A percentile compares a stretch with the other conserved stretches of the same genome.
Evolutionary conservation across 2,329 filamentous ascomycete genomes (phyloP).

Genomic region (Beauveria pseudobassiana): DNA sequence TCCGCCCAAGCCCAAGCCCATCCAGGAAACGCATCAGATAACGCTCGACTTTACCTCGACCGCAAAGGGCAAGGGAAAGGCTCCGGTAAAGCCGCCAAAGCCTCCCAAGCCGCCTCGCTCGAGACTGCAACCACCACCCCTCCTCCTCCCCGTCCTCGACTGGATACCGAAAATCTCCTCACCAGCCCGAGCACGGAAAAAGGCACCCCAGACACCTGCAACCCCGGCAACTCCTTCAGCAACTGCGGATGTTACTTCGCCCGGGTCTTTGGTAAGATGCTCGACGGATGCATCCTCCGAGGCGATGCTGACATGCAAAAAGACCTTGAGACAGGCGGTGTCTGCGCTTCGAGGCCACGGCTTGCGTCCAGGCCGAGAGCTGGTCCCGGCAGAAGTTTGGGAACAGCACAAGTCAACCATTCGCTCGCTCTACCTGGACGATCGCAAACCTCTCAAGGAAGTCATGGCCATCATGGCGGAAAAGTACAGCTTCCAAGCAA

Average conservation of each 20-base stretch:
- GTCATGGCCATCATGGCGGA: constrained; percentile 45
- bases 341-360: constrained; percentile 4
- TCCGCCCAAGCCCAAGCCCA: constrained; percentile 32
- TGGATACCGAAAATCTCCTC: not conserved
- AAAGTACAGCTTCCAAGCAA: constrained; percentile 40
- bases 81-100: constrained; percentile 25
- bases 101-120: constrained; percentile 6
- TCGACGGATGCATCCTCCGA: not conserved
- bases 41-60: constrained; percentile 28
- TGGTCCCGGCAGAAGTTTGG: constrained; percentile 39
- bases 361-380: constrained; percentile 31
- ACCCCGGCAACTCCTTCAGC: constrained; percentile 17
- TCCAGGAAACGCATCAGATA: constrained; percentile 28
- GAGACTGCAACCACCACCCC: constrained; percentile 18
- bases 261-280: constrained; percentile 18
- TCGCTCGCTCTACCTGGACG: constrained; percentile 38
- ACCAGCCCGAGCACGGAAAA: not conserved
- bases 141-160: not conserved
- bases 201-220: constrained; percentile 6
- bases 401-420: constrained; percentile 40
- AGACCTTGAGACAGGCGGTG: not conserved
- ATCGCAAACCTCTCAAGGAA: constrained; percentile 43
- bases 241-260: constrained; percentile 16
- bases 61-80: constrained; percentile 27
- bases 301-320: not conserved